These are phyloP conservation scores for Globisporangium carolinianum DNA, from an alignment of 352 stramenopile genomes.

Conservation along the genomic window DNA sequence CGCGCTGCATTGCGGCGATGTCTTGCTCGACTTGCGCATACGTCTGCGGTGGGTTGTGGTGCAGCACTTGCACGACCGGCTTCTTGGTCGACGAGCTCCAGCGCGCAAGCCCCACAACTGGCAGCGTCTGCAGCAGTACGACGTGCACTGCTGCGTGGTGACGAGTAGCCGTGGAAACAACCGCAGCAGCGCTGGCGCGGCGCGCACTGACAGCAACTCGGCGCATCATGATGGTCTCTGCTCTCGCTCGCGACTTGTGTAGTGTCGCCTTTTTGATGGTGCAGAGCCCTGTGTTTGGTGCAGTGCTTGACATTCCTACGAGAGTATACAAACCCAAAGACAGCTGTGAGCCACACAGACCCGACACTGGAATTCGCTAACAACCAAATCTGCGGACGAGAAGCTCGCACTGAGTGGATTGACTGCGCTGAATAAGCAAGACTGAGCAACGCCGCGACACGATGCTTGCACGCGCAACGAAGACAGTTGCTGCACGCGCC, in stretches of 20 bases:
- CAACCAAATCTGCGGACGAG: too few relatives aligned
- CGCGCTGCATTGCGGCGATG: constrained; percentile 72
- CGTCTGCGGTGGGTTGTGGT: constrained; percentile 40
- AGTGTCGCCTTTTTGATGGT: constrained; percentile 9
- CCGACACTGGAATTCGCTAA: too few relatives aligned
- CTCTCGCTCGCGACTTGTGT: not conserved
- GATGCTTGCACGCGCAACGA: constrained; percentile 7
- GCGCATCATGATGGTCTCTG: constrained; percentile 5
- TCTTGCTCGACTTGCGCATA: constrained; percentile 75
- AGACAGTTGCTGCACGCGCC: not conserved
- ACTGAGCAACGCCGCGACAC: not conserved
- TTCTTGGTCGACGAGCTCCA: constrained; percentile 15
- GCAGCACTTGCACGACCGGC: constrained; percentile 48
- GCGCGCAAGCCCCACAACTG: not conserved
- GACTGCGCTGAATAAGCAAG: too few relatives aligned
- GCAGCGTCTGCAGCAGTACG: not conserved
- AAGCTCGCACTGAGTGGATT: too few relatives aligned
- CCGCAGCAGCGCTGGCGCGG: not conserved
- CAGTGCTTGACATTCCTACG: not conserved
- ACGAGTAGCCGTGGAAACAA: not conserved
- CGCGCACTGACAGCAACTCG: not conserved
- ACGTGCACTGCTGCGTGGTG: not conserved
- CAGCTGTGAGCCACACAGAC: too few relatives aligned
- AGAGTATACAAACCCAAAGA: too few relatives aligned
- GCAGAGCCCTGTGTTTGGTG: too few relatives aligned